phyloP scores from a whole-genome alignment of 768 basidiomycete genomes.

The Pholiota conissans region DNA sequence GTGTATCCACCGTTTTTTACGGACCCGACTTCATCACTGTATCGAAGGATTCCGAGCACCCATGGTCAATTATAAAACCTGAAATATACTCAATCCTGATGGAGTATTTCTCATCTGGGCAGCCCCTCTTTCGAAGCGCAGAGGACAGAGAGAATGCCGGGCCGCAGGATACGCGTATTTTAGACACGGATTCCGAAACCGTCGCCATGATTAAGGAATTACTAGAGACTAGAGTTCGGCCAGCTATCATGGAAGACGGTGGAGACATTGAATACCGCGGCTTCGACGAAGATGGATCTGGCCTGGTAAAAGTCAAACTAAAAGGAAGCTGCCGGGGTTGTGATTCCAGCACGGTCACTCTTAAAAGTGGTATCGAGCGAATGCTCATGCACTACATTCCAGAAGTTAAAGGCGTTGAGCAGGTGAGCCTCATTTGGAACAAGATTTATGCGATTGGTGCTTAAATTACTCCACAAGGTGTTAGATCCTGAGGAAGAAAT shows the following conservation, averaged over 20 bases:
- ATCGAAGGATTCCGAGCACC: conserved; percentile 81
- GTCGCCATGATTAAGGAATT: conserved; percentile 99
- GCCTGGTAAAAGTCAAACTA: conserved; percentile 83
- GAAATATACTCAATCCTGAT: conserved; percentile 95
- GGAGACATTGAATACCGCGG: conserved; percentile 97
- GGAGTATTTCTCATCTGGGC: conserved; percentile 95
- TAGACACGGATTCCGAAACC: conserved; percentile 94
- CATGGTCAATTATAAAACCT: conserved; percentile 92
- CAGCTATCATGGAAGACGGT: conserved; percentile 98
- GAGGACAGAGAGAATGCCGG: conserved; percentile 81
- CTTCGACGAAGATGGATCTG: conserved; percentile 77
- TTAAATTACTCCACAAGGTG: conserved; percentile 47
- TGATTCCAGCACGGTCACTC: conserved; percentile 88
- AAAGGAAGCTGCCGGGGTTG: conserved; percentile 99
- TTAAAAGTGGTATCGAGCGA: conserved; percentile 96
- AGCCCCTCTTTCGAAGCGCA: conserved; percentile 81
- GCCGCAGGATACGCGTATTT: conserved; percentile 89
- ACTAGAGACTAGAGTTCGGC: conserved; percentile 90
- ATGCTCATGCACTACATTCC: conserved; percentile 99
- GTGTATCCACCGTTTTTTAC: conserved; percentile 87
- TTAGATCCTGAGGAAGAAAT: conserved; percentile 88
- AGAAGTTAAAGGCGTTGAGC: conserved; percentile 89
- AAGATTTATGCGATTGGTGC: conserved; percentile 6
- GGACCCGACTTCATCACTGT: conserved; percentile 99
- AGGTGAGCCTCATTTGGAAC: conserved; percentile 46